These are phyloP conservation scores for Citeromyces hawaiiensis DNA, from an alignment of 1,139 yeast species.

Conservation along the genomic window DNA sequence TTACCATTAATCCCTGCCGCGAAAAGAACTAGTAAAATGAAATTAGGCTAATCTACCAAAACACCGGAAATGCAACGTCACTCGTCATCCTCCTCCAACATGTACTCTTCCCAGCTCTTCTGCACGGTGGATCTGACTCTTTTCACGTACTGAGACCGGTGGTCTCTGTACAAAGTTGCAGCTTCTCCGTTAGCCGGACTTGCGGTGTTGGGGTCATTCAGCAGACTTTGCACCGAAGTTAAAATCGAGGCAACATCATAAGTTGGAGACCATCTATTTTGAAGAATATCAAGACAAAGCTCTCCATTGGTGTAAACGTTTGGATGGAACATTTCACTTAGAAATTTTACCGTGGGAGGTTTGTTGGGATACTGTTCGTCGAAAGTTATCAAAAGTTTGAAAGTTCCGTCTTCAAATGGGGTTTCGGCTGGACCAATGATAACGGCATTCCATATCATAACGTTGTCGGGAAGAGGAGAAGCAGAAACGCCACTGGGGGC, in stretches of 20 bases:
- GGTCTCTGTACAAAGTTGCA: conserved; percentile 89
- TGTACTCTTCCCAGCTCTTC: conserved; percentile 64
- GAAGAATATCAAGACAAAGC: conserved; percentile 87
- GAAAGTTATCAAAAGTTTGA: conserved; percentile 72
- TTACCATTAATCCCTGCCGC: too few relatives aligned
- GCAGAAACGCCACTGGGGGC: conserved; percentile 98
- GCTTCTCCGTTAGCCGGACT: conserved; percentile 99
- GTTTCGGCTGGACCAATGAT: conserved; percentile 97
- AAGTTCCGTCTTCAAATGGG: conserved; percentile 97
- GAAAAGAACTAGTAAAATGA: background rate
- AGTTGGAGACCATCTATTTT: conserved; percentile 97
- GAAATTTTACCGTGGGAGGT: conserved; percentile 86
- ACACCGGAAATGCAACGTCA: background rate
- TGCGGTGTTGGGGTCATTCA: conserved; percentile 92
- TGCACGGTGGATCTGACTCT: conserved; percentile 93
- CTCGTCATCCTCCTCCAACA: conserved; percentile 8
- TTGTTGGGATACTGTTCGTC: conserved; percentile 97
- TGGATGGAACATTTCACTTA: conserved; percentile 95
- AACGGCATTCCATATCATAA: conserved; percentile 97
- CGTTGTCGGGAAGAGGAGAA: conserved; percentile 92
- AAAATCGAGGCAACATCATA: conserved; percentile 95
- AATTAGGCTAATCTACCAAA: background rate
- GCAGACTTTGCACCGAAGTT: conserved; percentile 74
- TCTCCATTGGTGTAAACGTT: conserved; percentile 95
- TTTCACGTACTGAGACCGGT: conserved; percentile 81